These are phyloP conservation scores for Penicillium hesseltinei DNA, from an alignment of 2,329 filamentous ascomycete species.

Conservation along the genomic window DNA sequence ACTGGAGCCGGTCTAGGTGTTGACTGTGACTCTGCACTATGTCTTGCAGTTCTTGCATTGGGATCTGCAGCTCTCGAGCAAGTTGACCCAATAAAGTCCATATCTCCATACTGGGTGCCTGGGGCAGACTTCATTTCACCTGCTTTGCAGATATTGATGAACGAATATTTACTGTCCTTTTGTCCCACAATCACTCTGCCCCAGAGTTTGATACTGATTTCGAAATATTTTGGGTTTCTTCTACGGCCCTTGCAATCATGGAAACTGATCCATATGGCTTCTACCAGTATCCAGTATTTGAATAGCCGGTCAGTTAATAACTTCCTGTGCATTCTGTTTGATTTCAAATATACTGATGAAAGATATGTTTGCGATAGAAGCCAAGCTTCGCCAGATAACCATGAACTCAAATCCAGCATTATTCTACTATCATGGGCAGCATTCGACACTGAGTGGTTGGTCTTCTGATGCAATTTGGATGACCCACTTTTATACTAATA, in stretches of 20 bases:
- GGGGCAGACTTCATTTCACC: conserved; percentile 1
- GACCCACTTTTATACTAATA: background rate
- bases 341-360: background rate
- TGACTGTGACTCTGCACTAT: conserved; percentile 5
- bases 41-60: conserved; percentile 7
- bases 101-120: conserved; percentile 5
- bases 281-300: conserved; percentile 9
- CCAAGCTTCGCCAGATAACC: conserved; percentile 5
- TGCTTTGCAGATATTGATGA: conserved; percentile 8
- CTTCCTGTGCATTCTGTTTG: too few species aligned
- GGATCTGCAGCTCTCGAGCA: conserved; percentile 6
- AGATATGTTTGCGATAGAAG: background rate
- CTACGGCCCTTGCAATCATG: conserved; percentile 5
- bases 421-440: conserved; percentile 6
- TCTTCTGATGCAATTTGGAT: background rate
- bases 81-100: conserved; percentile 3
- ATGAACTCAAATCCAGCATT: conserved; percentile 2
- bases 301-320: conserved; percentile 1
- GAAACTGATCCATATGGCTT: conserved; percentile 9
- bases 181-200: conserved; percentile 9
- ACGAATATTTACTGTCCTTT: conserved; percentile 7
- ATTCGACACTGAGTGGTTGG: conserved; percentile 7
- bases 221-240: conserved; percentile 9
- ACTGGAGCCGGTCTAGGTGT: background rate
- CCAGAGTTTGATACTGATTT: conserved; percentile 3